Evolutionary conservation across 768 basidiomycete genomes (phyloP), one percentile per base, ranked within the genome.

Genomic region (Boletus rubropictus): DNA sequence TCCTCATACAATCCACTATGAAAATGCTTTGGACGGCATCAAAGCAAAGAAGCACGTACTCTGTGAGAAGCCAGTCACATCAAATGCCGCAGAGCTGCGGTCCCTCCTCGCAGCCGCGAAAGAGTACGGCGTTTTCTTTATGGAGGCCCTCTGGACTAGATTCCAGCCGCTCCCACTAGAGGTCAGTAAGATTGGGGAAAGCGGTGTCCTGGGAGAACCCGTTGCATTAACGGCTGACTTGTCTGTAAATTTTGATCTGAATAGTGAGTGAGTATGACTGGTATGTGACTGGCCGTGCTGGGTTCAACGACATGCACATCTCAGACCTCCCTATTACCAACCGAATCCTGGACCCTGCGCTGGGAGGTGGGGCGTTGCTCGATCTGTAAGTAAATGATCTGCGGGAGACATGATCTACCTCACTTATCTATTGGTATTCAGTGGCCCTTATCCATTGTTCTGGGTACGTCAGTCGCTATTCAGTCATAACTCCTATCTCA

Each of bases 131-230:
- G 75, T 91, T 1, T 94, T 94, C 72, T 79, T 94, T 57, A 93
- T 94, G 90, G 92, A 94, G 67, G 89, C 86, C 0, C 72, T 91
- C 66, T 91, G 89, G 88, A 90, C 89, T 29, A 75, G 86, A 29
- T 89, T 89, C 72, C 82, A 86, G 48, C 86, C 86, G 11, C 74
- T 87, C 49, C 70, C 73, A 9, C 59, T 71, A 15, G 86, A 85
- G 50, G 69, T 89, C 44, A 82, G 84, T 65, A 72, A 73, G 50
- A 66, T 87, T 38, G 73, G 77, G 1, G 79, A 85, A 41, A 72
- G 73, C 45, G 84, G 83, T 5, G 66, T 62, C n/a, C 70, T 90
- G 18, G 88, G 87, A 7, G 69, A 74, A 9, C 83, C 86, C 15
- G 69, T 84, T 3, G 70, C 85, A 6, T 54, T 89, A 36, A 79